Percentiles rank a stretch among this genome's conserved stretches.
Conservation (phyloP, 139 green algal genomes). For the Monoraphidium neglectum region DNA sequence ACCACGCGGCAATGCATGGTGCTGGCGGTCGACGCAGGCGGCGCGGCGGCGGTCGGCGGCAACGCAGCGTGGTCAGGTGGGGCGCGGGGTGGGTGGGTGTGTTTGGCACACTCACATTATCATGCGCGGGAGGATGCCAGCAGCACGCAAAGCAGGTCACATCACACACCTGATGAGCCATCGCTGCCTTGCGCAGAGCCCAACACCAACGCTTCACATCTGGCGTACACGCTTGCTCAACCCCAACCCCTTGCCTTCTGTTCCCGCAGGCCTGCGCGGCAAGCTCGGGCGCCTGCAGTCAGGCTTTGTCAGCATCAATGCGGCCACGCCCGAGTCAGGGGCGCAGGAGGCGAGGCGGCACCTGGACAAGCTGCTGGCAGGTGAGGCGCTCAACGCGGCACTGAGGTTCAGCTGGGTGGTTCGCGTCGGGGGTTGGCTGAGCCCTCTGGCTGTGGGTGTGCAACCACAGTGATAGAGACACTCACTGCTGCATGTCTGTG, state of each 20-base stretch:
- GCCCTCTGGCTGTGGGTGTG: not conserved
- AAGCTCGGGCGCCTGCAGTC: slow-evolving; percentile 51
- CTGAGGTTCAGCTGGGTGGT: not conserved
- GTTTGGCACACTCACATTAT: slow-evolving; percentile 24
- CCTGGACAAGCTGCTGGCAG: slow-evolving; percentile 26
- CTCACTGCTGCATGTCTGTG: slow-evolving; percentile 18
- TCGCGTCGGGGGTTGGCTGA: not conserved
- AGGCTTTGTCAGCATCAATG: slow-evolving; percentile 42
- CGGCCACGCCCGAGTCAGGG: slow-evolving; percentile 26
- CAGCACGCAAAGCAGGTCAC: not conserved
- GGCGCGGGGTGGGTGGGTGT: slow-evolving; percentile 28
- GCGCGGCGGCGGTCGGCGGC: not conserved
- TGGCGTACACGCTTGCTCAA: not conserved
- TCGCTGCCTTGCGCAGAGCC: not conserved
- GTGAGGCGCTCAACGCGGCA: slow-evolving; percentile 2
- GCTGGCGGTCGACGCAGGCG: slow-evolving; percentile 22
- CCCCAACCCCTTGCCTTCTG: not conserved
- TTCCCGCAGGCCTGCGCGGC: slow-evolving; percentile 48
- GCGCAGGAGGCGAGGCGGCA: slow-evolving; percentile 28
- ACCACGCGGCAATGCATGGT: slow-evolving; percentile 64
- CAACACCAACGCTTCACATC: not conserved
- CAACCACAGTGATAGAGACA: not conserved
- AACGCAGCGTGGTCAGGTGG: slow-evolving; percentile 38
- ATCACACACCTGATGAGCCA: not conserved
- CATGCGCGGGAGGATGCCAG: not conserved